Percentiles rank a stretch among this genome's conserved stretches.
Evolutionary conservation across 352 stramenopile genomes (phyloP).

Genomic region (Pythium angustatum): DNA sequence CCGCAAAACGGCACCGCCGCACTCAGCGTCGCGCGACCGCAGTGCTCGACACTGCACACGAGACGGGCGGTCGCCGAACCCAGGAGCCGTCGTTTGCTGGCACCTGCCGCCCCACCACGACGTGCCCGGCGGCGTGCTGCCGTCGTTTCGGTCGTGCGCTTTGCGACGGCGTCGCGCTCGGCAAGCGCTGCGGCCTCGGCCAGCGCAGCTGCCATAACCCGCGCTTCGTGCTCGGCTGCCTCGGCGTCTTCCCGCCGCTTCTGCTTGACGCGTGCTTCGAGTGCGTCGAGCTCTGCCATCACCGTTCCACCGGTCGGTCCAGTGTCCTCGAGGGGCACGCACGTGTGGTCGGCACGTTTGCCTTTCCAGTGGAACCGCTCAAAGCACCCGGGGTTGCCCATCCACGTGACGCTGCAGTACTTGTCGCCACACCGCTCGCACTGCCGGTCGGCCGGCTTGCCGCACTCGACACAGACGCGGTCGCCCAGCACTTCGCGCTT

Average conservation of each 20-base stretch:
- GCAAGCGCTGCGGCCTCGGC: neutral
- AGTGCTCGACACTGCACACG: conserved; percentile 41
- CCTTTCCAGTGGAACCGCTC: conserved; percentile 79
- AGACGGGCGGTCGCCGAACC: conserved; percentile 24
- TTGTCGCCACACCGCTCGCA: conserved; percentile 66
- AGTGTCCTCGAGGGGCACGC: conserved; percentile 22
- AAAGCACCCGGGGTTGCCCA: conserved; percentile 84
- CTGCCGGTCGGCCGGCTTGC: conserved; percentile 65
- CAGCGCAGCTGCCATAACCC: conserved; percentile 46
- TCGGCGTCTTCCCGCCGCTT: conserved; percentile 61
- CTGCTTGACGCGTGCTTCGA: conserved; percentile 56
- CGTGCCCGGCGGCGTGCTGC: conserved; percentile 10
- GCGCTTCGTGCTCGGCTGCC: conserved; percentile 52
- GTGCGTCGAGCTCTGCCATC: conserved; percentile 42
- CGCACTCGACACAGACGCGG: conserved; percentile 72
- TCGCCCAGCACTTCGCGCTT: conserved; percentile 55
- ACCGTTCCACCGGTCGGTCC: conserved; percentile 4
- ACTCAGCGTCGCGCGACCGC: conserved; percentile 32
- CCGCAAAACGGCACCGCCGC: conserved; percentile 43
- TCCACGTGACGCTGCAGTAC: conserved; percentile 85
- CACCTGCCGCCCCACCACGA: conserved; percentile 27
- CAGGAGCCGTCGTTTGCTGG: conserved; percentile 30
- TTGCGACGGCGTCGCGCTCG: conserved; percentile 3
- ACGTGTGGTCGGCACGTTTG: conserved; percentile 64
- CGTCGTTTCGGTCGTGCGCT: neutral